phyloP scores from a whole-genome alignment of 2,329 filamentous ascomycete genomes.

The Sclerotinia borealis region DNA sequence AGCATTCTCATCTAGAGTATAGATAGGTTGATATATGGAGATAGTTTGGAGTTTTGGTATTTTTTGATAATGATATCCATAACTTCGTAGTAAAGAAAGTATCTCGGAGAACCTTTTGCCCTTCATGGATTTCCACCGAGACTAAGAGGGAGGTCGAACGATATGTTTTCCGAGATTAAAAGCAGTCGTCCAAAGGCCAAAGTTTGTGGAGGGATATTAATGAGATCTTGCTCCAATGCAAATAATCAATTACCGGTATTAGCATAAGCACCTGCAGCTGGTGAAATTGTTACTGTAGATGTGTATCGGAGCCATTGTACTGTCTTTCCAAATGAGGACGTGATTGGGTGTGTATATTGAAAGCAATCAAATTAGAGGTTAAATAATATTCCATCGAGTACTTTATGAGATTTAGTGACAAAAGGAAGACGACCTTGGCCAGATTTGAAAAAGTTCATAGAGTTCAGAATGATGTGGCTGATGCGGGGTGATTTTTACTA shows the following conservation, averaged over 20 bases:
- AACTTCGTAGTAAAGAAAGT: too few relatives aligned
- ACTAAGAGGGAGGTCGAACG: background rate
- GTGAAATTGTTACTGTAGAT: background rate
- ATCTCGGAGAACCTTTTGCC: background rate
- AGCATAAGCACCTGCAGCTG: background rate
- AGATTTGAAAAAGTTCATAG: too few relatives aligned
- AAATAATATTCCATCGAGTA: too few relatives aligned
- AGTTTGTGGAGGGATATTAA: background rate
- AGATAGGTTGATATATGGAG: background rate
- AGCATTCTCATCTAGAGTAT: background rate
- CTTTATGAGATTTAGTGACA: background rate
- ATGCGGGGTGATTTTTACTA: background rate
- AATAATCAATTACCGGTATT: too few relatives aligned
- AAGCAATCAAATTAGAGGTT: too few relatives aligned
- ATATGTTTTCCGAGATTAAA: background rate
- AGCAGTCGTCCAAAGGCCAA: background rate
- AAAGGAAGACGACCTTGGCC: too few relatives aligned
- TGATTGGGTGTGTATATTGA: too few relatives aligned
- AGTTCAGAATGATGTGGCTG: background rate
- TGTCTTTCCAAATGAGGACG: too few relatives aligned
- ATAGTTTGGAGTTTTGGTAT: background rate
- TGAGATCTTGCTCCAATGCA: background rate
- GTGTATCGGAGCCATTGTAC: background rate
- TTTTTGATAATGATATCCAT: background rate
- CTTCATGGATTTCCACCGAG: background rate